These are phyloP conservation scores for Naematelia aurantialba DNA, from an alignment of 768 basidiomycete species.

Conservation along the genomic window DNA sequence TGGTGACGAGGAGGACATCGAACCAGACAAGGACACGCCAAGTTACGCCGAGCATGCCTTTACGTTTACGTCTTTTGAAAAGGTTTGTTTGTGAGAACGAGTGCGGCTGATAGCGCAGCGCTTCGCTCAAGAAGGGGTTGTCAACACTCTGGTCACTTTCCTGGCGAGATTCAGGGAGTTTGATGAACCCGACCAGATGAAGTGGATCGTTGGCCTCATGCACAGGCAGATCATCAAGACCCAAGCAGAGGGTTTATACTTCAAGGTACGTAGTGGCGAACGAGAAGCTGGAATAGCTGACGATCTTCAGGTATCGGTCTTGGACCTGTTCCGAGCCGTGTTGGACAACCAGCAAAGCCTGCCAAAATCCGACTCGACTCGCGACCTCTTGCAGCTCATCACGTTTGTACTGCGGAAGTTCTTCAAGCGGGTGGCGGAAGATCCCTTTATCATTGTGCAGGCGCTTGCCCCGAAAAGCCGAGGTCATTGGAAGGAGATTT, in stretches of 20 bases:
- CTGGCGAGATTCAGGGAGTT: slow-evolving; percentile 81
- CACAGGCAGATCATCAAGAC: slow-evolving; percentile 86
- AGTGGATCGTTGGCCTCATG: slow-evolving; percentile 79
- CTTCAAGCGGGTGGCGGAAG: slow-evolving; percentile 83
- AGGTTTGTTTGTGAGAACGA: slow-evolving; percentile 56
- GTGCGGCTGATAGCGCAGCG: slow-evolving; percentile 56
- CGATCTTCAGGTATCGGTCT: slow-evolving; percentile 70
- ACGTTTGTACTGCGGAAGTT: slow-evolving; percentile 84
- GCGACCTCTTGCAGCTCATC: slow-evolving; percentile 78
- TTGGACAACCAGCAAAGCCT: slow-evolving; percentile 69
- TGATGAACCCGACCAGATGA: slow-evolving; percentile 71
- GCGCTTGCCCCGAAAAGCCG: slow-evolving; percentile 55
- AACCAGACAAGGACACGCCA: slow-evolving; percentile 58
- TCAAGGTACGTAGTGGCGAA: slow-evolving; percentile 64
- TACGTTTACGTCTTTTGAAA: slow-evolving; percentile 86
- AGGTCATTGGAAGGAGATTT: slow-evolving; percentile 36
- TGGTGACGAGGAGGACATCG: slow-evolving; percentile 59
- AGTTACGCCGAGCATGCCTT: slow-evolving; percentile 76
- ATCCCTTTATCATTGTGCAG: slow-evolving; percentile 84
- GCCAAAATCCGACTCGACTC: slow-evolving; percentile 71
- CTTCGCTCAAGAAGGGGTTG: slow-evolving; percentile 83
- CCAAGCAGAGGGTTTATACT: slow-evolving; percentile 91
- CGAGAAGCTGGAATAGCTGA: neutral
- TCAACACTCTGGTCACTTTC: slow-evolving; percentile 76
- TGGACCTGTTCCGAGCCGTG: slow-evolving; percentile 82